These are phyloP conservation scores for Candida mattraensis DNA, from an alignment of 805 yeast genomes.

Conservation along the genomic window DNA sequence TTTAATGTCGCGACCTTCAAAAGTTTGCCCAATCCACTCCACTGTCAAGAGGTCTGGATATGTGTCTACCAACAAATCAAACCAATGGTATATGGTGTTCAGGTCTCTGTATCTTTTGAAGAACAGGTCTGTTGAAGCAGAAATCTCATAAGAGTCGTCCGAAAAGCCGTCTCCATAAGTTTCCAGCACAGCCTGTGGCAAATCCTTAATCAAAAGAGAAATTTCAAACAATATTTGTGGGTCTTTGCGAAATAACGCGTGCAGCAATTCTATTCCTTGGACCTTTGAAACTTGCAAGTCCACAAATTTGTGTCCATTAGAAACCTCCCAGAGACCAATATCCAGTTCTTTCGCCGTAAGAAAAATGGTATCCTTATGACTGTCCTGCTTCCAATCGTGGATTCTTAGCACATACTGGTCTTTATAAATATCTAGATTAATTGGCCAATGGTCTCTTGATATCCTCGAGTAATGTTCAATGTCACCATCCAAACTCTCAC, in stretches of 20 bases:
- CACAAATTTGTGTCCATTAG: conserved; percentile 39
- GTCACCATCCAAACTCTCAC: conserved; percentile 1
- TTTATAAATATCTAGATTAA: conserved; percentile 41
- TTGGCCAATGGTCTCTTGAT: conserved; percentile 34
- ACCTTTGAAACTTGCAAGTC: conserved; percentile 41
- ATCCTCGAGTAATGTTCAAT: conserved; percentile 35
- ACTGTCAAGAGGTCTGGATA: conserved; percentile 64
- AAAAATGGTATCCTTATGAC: conserved; percentile 24
- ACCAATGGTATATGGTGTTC: conserved; percentile 70
- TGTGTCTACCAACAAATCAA: conserved; percentile 55
- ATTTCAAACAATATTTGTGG: conserved; percentile 26
- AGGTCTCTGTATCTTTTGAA: conserved; percentile 70
- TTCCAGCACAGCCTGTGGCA: conserved; percentile 56
- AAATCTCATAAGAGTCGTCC: conserved; percentile 3
- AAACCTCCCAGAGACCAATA: conserved; percentile 51
- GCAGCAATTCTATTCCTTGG: conserved; percentile 26
- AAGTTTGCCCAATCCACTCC: conserved; percentile 72
- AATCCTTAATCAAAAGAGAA: conserved; percentile 51
- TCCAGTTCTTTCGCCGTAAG: conserved; percentile 18
- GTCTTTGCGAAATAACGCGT: conserved; percentile 3
- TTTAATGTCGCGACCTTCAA: conserved; percentile 68
- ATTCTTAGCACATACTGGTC: conserved; percentile 48
- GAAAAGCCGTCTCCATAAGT: conserved; percentile 42
- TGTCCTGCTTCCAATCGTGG: conserved; percentile 26
- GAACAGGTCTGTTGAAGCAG: conserved; percentile 47